Evolutionary conservation across 495 filamentous ascomycete species (phyloP).

Genomic region (Penicillium lividum): DNA sequence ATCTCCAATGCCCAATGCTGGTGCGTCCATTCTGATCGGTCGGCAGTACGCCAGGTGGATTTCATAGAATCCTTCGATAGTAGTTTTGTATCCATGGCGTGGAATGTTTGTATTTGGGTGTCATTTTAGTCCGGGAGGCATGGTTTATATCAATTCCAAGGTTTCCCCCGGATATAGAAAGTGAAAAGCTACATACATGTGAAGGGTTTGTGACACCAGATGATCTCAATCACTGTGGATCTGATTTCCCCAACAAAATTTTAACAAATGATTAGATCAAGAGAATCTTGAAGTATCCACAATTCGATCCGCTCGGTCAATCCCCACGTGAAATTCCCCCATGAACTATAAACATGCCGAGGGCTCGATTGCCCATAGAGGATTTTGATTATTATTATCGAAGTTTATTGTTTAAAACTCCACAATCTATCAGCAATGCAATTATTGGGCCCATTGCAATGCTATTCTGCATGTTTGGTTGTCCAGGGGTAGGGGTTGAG

Average conservation of each 20-base stretch:
- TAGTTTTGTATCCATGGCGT: slow-evolving; percentile 26
- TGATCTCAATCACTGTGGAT: slow-evolving; percentile 16
- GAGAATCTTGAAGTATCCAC: not conserved
- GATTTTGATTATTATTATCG: not conserved
- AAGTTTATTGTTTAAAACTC: not conserved
- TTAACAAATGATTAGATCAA: slow-evolving; percentile 11
- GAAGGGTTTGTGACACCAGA: slow-evolving; percentile 15
- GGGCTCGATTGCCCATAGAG: not conserved
- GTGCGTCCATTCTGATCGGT: slow-evolving; percentile 36
- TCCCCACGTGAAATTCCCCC: slow-evolving; percentile 4
- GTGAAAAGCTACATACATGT: slow-evolving; percentile 14
- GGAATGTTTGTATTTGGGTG: not conserved
- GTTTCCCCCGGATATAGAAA: not conserved
- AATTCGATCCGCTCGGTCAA: not conserved
- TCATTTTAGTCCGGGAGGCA: not conserved
- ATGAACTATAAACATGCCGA: not conserved
- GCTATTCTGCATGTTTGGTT: not conserved
- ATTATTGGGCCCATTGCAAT: not conserved
- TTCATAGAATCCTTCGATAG: slow-evolving; percentile 46
- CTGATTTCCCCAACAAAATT: slow-evolving; percentile 22
- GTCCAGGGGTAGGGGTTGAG: not conserved
- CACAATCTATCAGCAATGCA: not conserved
- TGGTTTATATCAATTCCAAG: slow-evolving; percentile 21
- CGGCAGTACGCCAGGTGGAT: slow-evolving; percentile 42
- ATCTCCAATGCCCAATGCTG: slow-evolving; percentile 37